Conservation (phyloP, 805 yeast species). For the Nakazawaea populi region DNA sequence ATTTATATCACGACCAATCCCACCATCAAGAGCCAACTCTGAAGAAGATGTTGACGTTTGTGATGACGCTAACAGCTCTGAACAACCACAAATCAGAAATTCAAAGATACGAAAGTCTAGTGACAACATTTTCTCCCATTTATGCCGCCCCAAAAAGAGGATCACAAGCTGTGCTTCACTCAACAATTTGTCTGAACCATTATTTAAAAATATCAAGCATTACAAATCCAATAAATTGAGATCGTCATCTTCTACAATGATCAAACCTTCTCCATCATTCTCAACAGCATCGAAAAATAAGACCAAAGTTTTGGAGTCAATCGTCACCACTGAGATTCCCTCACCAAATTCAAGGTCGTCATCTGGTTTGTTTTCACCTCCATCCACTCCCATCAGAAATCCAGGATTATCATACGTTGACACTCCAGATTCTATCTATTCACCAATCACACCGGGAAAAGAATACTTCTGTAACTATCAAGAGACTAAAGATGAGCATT, state of each 20-base stretch:
- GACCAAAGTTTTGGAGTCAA: background rate
- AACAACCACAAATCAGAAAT: background rate
- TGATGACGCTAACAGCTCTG: background rate
- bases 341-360: background rate
- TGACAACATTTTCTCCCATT: background rate
- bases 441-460: constrained; percentile 33
- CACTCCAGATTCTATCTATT: constrained; percentile 1
- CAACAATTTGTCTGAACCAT: constrained; percentile 2
- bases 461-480: constrained; percentile 13
- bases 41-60: background rate
- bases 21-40: background rate
- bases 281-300: background rate
- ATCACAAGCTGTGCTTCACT: constrained; percentile 4
- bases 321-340: background rate
- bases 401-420: constrained; percentile 4
- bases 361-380: background rate
- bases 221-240: constrained; percentile 8
- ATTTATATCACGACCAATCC: background rate
- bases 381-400: background rate
- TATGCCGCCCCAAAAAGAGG: constrained; percentile 2
- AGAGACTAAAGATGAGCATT: background rate
- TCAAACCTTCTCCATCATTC: background rate
- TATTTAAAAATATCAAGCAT: constrained; percentile 8
- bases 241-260: background rate
- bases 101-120: background rate